Percentiles rank a stretch among this genome's conserved stretches.
phyloP scores from a whole-genome alignment of 2,329 filamentous ascomycete genomes.

The Aspergillus udagawae region DNA sequence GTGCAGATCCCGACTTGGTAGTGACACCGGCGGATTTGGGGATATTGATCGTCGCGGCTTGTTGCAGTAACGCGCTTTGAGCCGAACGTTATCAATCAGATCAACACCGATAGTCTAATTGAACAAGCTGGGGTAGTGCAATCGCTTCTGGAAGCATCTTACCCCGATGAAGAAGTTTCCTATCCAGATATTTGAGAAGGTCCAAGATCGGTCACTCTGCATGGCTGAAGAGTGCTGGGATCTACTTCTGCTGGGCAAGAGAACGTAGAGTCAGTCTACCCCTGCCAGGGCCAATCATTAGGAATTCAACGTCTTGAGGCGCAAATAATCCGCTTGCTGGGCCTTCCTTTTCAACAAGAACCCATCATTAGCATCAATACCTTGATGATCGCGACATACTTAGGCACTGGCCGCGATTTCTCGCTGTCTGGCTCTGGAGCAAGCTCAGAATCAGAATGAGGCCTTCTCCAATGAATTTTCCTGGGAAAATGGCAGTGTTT shows the following conservation, averaged over 20 bases:
- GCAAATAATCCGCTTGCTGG: neutral
- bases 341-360: neutral
- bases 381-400: neutral
- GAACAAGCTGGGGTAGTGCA: neutral
- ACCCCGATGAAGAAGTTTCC: neutral
- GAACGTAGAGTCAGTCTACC: neutral
- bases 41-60: neutral
- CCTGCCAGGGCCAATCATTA: neutral
- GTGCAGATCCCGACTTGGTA: neutral
- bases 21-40: neutral
- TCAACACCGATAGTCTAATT: neutral
- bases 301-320: neutral
- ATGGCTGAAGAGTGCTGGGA: neutral
- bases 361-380: neutral
- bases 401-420: neutral
- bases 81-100: neutral
- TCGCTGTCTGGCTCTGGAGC: neutral
- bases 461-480: neutral
- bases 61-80: neutral
- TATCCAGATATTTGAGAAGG: neutral
- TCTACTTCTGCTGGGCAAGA: neutral
- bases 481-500: neutral
- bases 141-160: neutral
- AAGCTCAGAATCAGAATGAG: neutral
- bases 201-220: neutral